These are phyloP conservation scores for Populus hybrid DNA, from an alignment of 441 rosid species.

Conservation along the genomic window DNA sequence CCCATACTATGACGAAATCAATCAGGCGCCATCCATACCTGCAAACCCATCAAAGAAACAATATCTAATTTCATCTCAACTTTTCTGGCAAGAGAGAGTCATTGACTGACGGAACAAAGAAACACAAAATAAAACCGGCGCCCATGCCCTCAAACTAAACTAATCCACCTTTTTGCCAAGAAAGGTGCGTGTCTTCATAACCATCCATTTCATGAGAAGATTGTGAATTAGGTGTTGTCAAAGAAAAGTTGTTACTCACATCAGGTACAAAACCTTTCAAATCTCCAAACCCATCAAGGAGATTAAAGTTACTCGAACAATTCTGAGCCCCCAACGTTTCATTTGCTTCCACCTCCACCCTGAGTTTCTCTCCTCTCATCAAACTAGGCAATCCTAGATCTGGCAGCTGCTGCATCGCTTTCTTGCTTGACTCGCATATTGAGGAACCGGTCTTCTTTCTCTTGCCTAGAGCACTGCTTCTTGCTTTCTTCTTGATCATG, in stretches of 20 bases:
- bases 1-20: not conserved
- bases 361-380: not conserved
- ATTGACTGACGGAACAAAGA: not conserved
- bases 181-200: conserved; percentile 1
- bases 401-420: not conserved
- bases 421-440: not conserved
- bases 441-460: not conserved
- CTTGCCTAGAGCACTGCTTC: not conserved
- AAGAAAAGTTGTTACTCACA: conserved; percentile 2
- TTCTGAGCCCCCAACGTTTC: conserved; percentile 7
- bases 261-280: conserved; percentile 21
- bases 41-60: not conserved
- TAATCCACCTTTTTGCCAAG: not conserved
- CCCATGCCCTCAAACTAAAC: too few relatives aligned
- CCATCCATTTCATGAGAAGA: conserved; percentile 13
- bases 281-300: conserved; percentile 19
- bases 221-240: not conserved
- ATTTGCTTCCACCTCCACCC: conserved; percentile 9
- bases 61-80: not conserved
- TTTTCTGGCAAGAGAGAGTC: not conserved
- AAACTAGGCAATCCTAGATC: conserved; percentile 6
- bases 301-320: conserved; percentile 6
- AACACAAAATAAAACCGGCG: not conserved
- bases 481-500: conserved; percentile 10
- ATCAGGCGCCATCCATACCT: not conserved